phyloP scores from a whole-genome alignment of 495 filamentous ascomycete genomes.

The Sabuloglossum arenarium region DNA sequence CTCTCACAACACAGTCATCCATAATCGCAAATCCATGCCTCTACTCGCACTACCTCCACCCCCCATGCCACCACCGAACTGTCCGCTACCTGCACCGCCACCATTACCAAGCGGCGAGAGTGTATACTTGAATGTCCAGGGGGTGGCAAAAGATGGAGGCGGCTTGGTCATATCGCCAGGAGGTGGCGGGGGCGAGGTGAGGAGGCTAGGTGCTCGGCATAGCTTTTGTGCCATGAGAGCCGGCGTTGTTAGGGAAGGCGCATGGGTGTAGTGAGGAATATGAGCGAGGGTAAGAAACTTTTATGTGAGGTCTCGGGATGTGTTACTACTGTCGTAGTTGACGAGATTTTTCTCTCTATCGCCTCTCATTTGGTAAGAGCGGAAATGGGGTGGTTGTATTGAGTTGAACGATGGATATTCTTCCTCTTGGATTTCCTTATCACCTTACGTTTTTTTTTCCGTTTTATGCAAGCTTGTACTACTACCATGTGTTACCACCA shows the following conservation, averaged over 20 bases:
- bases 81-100: slow-evolving; percentile 4
- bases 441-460: too few species aligned
- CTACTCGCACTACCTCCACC: background rate
- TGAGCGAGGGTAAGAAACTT: background rate
- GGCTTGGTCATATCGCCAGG: background rate
- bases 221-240: slow-evolving; percentile 1
- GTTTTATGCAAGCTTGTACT: too few species aligned
- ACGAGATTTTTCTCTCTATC: too few species aligned
- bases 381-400: too few species aligned
- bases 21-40: slow-evolving; percentile 4
- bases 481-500: too few species aligned
- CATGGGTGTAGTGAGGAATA: background rate
- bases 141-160: background rate
- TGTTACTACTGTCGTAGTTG: background rate
- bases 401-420: too few species aligned
- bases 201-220: background rate
- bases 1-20: background rate
- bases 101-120: background rate
- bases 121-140: background rate
- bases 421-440: too few species aligned
- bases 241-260: background rate
- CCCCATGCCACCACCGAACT: slow-evolving; percentile 5
- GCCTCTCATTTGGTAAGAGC: too few species aligned
- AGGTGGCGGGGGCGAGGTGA: background rate
- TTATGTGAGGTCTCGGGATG: background rate